Base-by-base conservation (phyloP, 768 basidiomycete genomes). In the Pisolithus microcarpus region DNA sequence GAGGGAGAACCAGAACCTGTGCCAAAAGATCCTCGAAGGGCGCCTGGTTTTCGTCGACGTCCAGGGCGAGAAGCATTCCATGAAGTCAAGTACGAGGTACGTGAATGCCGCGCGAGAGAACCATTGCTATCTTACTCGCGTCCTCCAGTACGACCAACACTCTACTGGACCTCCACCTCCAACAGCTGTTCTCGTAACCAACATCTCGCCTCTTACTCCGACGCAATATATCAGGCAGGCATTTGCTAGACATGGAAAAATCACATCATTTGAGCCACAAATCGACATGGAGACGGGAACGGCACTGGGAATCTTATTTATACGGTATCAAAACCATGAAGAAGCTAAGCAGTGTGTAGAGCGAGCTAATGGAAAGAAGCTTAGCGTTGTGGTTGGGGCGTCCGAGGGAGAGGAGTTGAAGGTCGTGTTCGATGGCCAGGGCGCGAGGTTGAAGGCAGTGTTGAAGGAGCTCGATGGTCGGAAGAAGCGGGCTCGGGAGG, bases 381-480 rank as follows among this genome's bases (percentile, higher is more conserved):
- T 84, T 13, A 76, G 80, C 0, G 69, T 73, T 5, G 75, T 78
- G 16, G 60, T 70, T 13, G 72, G 75, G 1, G 58, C 58, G 0
- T 62, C 61, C 21, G 70, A 66, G n/a, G 80, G 76, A 18, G 80
- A 84, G 52, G 80, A 81, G 60, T 77, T 94, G 60, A 75, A 75
- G 28, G 88, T 87, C 6, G 85, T 88, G 11, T 74, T 92, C 46
- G 95, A 98, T 64, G 82, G 81, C 0, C 85, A 91, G 53, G 84
- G 85, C 4, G 64, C 71, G 53, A 75, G 77, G 56, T 63, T 85
- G 55, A 79, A 77, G 51, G 82, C 81, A 7, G 80, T 87, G 19
- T 66, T 86, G 64, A 79, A 78, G 58, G 85, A 84, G 66, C 61
- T 84, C 56, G 81, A 86, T 16, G 72, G 72, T 30, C 65, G 68